Evolutionary conservation across 2,329 filamentous ascomycete genomes (phyloP), one percentile per base, ranked within the genome.

Genomic region (Zasmidium angulare): DNA sequence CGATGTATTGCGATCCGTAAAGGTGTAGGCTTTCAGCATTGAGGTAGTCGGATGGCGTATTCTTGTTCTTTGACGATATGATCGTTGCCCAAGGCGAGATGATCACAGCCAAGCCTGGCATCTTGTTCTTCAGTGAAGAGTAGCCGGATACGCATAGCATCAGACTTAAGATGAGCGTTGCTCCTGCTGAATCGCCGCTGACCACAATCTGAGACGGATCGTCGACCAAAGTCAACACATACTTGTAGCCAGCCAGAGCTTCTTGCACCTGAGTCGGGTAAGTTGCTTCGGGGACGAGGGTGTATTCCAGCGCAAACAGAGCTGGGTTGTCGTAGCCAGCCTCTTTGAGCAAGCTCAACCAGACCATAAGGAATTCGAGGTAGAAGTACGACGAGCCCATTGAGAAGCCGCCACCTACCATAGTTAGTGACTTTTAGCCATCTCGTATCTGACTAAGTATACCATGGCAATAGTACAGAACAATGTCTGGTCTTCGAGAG

Each of bases 381-480:
- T 96, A 96, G 74, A 96, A 96, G 76, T 89, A 89, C 19, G 83
- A 80, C 12, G 89, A 91, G 2, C 91, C 91, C 87, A 96, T 90
- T 6, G 86, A 85, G 72, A 96, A 95, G 0, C 91, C 91, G 21
- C 91, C 91, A 17, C 89, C 86, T 89, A 59, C 3, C 43, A 40
- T 11, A 29, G 53, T 63, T 29, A 53, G 50, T 21, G 20, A 22
- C 21, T 12, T 11, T 11, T 12, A 43, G 11, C 20, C 14, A 23
- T 50, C 10, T 10, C 9, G 4, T 17, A 36, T 17, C 17, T 19
- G 10, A 29, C 43, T n/a, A 65, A 79, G 66, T 7, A 43, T 76
- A 88, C 89, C 91, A 71, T 96, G 91, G 46, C 85, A 84, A 71
- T 95, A 95, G 72, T 91, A 93, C 1, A 96, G 75, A n/a, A 92